A percentile compares a stretch with the other conserved stretches of the same genome.
Conservation (phyloP, 305 asterid species). For the Petunia hybrid region DNA sequence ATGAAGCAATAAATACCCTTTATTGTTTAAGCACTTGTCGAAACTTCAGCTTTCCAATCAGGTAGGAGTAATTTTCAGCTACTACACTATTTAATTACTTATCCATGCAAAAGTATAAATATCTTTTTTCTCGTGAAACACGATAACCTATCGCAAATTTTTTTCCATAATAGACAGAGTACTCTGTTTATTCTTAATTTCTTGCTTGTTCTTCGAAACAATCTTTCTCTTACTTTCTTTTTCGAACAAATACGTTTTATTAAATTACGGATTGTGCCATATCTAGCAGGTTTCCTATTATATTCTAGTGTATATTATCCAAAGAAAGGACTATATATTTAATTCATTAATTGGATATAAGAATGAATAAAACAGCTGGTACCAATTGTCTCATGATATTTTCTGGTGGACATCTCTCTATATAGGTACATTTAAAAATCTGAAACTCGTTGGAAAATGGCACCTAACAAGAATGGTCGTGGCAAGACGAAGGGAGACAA, state of each 20-base stretch:
- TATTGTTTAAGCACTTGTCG: slow-evolving; percentile 40
- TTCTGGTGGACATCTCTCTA: background rate
- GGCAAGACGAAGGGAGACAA: slow-evolving; percentile 91
- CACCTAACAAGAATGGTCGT: slow-evolving; percentile 85
- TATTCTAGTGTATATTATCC: background rate
- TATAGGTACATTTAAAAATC: slow-evolving; percentile 18
- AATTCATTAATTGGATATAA: background rate
- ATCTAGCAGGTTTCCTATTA: background rate
- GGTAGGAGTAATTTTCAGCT: slow-evolving; percentile 37
- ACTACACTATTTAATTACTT: no score
- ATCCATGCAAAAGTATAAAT: no score
- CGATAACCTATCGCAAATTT: slow-evolving; percentile 25
- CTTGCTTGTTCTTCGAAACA: background rate
- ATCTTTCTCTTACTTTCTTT: background rate
- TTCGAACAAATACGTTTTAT: background rate
- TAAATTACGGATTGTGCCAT: background rate
- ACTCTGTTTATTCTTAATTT: background rate
- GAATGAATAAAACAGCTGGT: background rate
- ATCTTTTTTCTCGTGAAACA: background rate
- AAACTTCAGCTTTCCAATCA: slow-evolving; percentile 34
- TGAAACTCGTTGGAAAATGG: slow-evolving; percentile 54
- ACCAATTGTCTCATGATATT: background rate
- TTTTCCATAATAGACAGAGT: background rate
- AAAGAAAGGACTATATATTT: background rate
- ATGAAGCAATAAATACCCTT: slow-evolving; percentile 57